A percentile compares a stretch with the other conserved stretches of the same genome.
phyloP scores from a whole-genome alignment of 768 basidiomycete genomes.

The Daedalea quercina region DNA sequence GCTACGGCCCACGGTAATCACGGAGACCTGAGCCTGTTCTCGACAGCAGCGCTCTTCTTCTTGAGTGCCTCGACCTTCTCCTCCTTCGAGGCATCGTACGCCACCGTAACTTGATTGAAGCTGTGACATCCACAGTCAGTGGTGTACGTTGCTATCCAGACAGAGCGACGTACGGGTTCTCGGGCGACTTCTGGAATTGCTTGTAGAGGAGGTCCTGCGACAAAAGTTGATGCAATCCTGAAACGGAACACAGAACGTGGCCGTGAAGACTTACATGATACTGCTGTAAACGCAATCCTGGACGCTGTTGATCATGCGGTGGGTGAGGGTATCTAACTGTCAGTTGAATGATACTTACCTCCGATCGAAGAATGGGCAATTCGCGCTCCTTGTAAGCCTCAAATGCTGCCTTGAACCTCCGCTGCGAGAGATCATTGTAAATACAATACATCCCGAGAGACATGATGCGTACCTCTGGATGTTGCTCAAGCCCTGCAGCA shows the following conservation, averaged over 20 bases:
- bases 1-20: too few species aligned
- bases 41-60: conserved; percentile 56
- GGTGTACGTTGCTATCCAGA: neutral
- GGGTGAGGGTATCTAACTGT: neutral
- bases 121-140: conserved; percentile 28
- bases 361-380: conserved; percentile 67
- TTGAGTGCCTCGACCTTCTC: conserved; percentile 75
- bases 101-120: conserved; percentile 75
- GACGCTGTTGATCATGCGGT: conserved; percentile 45
- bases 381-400: conserved; percentile 88
- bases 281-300: conserved; percentile 86
- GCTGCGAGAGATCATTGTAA: conserved; percentile 34
- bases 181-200: conserved; percentile 93
- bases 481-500: conserved; percentile 80
- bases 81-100: conserved; percentile 85
- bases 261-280: conserved; percentile 54
- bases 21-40: conserved; percentile 47
- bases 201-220: conserved; percentile 78
- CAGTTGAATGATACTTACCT: conserved; percentile 39
- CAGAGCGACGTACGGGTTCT: conserved; percentile 73
- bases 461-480: conserved; percentile 73
- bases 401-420: conserved; percentile 90
- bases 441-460: neutral
- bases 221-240: conserved; percentile 2
- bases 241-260: neutral